phyloP scores from a whole-genome alignment of 225 moss, liverwort and hornwort genomes.

The Takakia lepidozioides region DNA sequence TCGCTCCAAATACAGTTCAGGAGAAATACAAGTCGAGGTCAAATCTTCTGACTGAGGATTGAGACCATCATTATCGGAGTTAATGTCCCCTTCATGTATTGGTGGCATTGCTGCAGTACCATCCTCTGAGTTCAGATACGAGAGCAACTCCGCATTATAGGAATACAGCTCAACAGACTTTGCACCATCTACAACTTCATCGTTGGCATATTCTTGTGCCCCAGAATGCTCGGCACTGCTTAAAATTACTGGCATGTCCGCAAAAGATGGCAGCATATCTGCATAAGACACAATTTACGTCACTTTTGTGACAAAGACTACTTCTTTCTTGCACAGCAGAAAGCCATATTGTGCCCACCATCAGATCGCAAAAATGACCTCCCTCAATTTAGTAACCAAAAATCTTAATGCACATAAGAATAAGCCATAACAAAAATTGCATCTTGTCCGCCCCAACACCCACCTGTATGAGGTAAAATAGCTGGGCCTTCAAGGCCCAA shows the following conservation, averaged over 20 bases:
- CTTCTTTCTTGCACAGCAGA: too few species aligned
- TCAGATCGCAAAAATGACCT: too few species aligned
- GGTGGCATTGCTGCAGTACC: constrained; percentile 10
- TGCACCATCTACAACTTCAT: not conserved
- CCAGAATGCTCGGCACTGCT: constrained; percentile 6
- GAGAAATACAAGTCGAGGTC: constrained; percentile 8
- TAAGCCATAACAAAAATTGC: not conserved
- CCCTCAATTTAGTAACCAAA: too few species aligned
- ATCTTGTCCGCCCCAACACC: constrained; percentile 2
- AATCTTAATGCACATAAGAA: too few species aligned
- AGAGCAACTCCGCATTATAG: not conserved
- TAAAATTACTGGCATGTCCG: constrained; percentile 21
- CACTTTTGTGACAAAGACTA: too few species aligned
- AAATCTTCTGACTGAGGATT: constrained; percentile 10
- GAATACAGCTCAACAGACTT: not conserved
- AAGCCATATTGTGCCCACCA: too few species aligned
- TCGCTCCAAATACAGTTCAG: constrained; percentile 23
- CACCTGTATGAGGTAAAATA: constrained; percentile 16
- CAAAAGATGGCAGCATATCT: constrained; percentile 28
- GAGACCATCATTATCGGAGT: constrained; percentile 8
- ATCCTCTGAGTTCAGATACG: not conserved
- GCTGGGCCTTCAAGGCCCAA: not conserved
- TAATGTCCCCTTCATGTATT: constrained; percentile 1
- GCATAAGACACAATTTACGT: too few species aligned
- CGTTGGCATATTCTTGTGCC: not conserved